Evolutionary conservation across 257 asterid genomes (phyloP), one percentile per base, ranked within the genome.

Genomic region (Eucommia ulmoides): DNA sequence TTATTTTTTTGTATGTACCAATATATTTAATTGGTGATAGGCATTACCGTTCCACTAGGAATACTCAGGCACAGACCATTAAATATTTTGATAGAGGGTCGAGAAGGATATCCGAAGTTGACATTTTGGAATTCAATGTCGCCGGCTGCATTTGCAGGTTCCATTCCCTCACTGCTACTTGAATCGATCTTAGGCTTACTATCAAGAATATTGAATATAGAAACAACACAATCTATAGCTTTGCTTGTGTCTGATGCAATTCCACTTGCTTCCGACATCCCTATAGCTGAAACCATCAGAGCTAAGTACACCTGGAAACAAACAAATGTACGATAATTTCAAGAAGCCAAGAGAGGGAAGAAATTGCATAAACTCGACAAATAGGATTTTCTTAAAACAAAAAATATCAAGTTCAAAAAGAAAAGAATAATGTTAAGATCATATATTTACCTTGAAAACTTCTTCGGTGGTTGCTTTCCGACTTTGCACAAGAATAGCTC

Each of bases 191-290:
- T 25, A 24, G 87, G 54, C 45, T 58, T 61, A 24, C 84, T 65
- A 0, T 25, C 49, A 52, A 77, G 74, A 23, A 81, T 67, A 24
- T 65, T 45, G 7, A 81, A 63, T 50, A 81, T 66, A 3, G 80
- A 72, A 12, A 24, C 66, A 12, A 77, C 64, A 50, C 63, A 79
- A 53, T 72, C 75, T 29, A 79, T 65, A 35, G 82, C 92, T 59
- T 63, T 81, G 0, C 50, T 77, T 20, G 75, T 62, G 50, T 77
- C 74, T 1, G 92, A 86, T 9, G 86, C 83, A 0, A 76, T 64
- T 33, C 80, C 85, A 8, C 74, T 72, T 2, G 85, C 74, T 62
- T 77, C 78, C 17, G 81, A 81, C n/a, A 75, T 68, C 0, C 81
- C 63, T 17, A 81, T 53, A 15, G 83, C 79, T 15, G 83, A 77